phyloP scores from a whole-genome alignment of 352 stramenopile species.

The Pythium vanterpoolii region DNA sequence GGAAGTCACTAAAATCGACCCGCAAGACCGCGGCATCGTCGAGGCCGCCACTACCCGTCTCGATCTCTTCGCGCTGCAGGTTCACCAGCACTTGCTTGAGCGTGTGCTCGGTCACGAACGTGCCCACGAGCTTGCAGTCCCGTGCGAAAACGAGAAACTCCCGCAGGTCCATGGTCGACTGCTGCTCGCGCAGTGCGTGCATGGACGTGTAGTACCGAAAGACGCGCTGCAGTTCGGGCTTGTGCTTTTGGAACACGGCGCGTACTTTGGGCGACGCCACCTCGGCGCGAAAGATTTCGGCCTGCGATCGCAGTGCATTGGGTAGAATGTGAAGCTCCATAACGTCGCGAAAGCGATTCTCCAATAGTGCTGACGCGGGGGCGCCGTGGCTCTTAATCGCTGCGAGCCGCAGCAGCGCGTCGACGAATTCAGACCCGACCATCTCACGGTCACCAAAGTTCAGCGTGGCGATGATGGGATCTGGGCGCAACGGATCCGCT shows the following conservation, averaged over 20 bases:
- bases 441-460: slow-evolving; percentile 42
- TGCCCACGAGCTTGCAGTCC: slow-evolving; percentile 74
- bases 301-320: slow-evolving; percentile 64
- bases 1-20: slow-evolving; percentile 64
- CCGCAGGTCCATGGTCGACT: slow-evolving; percentile 64
- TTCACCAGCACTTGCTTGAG: slow-evolving; percentile 78
- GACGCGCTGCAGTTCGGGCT: slow-evolving; percentile 57
- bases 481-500: slow-evolving; percentile 10
- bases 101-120: slow-evolving; percentile 74
- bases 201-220: slow-evolving; percentile 84
- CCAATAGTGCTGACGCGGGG: slow-evolving; percentile 17
- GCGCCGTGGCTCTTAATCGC: slow-evolving; percentile 38
- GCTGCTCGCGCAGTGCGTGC: slow-evolving; percentile 65
- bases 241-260: slow-evolving; percentile 73
- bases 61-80: slow-evolving; percentile 45
- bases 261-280: slow-evolving; percentile 65
- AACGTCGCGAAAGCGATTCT: slow-evolving; percentile 60
- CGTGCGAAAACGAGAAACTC: slow-evolving; percentile 60
- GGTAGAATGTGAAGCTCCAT: slow-evolving; percentile 70
- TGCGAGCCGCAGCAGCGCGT: slow-evolving; percentile 56
- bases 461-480: background rate
- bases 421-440: slow-evolving; percentile 57
- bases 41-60: background rate
- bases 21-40: slow-evolving; percentile 28
- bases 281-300: slow-evolving; percentile 69